phyloP scores from a whole-genome alignment of 257 asterid species.

The Perilla frutescens region DNA sequence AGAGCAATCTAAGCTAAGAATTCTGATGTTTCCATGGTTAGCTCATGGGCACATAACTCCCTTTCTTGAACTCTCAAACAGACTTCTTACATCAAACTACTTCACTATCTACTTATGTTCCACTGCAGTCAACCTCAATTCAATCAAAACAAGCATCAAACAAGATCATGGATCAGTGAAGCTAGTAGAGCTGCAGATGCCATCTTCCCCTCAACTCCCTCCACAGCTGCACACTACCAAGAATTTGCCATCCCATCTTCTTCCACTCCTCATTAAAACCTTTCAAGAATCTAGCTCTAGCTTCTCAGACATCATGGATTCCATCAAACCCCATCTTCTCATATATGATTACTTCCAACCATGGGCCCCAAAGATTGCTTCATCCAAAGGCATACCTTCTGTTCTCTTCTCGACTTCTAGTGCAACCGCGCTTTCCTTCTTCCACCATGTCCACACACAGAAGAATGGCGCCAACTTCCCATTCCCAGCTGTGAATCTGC shows the following conservation, averaged over 20 bases:
- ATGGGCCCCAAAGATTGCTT: slow-evolving; percentile 56
- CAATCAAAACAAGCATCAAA: background rate
- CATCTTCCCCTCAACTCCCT: slow-evolving; percentile 41
- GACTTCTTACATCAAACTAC: background rate
- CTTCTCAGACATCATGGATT: slow-evolving; percentile 37
- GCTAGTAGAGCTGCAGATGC: slow-evolving; percentile 35
- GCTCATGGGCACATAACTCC: slow-evolving; percentile 21
- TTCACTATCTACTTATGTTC: slow-evolving; percentile 10
- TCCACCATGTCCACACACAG: slow-evolving; percentile 32
- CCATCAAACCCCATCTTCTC: slow-evolving; percentile 42
- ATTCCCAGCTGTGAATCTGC: slow-evolving; percentile 34
- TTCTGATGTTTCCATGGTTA: slow-evolving; percentile 22
- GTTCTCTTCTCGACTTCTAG: slow-evolving; percentile 43
- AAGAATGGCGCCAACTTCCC: slow-evolving; percentile 42
- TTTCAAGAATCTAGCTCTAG: slow-evolving; percentile 37
- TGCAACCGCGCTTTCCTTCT: slow-evolving; percentile 38
- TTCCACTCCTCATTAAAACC: slow-evolving; percentile 31
- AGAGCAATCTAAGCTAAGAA: background rate
- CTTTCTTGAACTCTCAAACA: slow-evolving; percentile 8
- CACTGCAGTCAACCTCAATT: background rate
- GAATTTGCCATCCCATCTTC: slow-evolving; percentile 35
- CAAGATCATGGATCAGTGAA: slow-evolving; percentile 11
- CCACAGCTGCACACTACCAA: slow-evolving; percentile 41
- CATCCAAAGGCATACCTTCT: slow-evolving; percentile 38
- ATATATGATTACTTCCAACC: slow-evolving; percentile 57